Evolutionary conservation across 1,284 basidiomycete species (phyloP), one percentile per base, ranked within the genome.

Genomic region (Earliella scabrosa): DNA sequence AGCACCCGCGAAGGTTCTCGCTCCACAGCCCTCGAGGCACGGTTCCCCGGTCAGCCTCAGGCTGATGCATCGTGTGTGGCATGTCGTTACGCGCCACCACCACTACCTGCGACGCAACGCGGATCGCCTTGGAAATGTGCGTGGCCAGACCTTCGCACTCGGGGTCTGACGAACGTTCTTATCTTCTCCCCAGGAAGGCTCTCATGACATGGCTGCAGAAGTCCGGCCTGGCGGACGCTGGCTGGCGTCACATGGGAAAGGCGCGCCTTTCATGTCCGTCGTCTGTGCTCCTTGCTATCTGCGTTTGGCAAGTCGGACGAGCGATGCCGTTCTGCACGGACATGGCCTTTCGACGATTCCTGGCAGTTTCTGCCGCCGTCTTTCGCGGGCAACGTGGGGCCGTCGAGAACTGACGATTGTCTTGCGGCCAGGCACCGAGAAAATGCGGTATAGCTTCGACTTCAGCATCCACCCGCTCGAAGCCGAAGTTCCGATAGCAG

Each of bases 201-300:
- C 58, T 50, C 39, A 53, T 54, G 56, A 38, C 56, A 45, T 51
- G 48, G 45, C 40, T 23, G 14, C 16, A 35, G 31, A 40, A 39
- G 50, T 45, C 46, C 38, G 48, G 41, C 24, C 20, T 18, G 32
- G 23, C 52, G 24, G 39, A 49, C 43, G 50, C 54, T 50, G 40
- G 48, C 32, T 23, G n/a, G 27, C 24, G 31, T 44, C 59, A 55
- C 56, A 54, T 55, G 56, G 43, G 35, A 13, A 23, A 16, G 31
- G 43, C 55, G 55, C 46, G 52, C 46, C 50, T 45, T 55, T 52
- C 54, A 54, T 60, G 50, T 61, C 59, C 56, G 52, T 38, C 34
- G 46, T 27, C 24, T 24, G 20, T 4, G 18, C 43, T 18, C 23
- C 40, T 44, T 23, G 41, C 46, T 45, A 21, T 32, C 46, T 20